Conservation (phyloP, 1,284 basidiomycete species). For the Albatrellus sp. region DNA sequence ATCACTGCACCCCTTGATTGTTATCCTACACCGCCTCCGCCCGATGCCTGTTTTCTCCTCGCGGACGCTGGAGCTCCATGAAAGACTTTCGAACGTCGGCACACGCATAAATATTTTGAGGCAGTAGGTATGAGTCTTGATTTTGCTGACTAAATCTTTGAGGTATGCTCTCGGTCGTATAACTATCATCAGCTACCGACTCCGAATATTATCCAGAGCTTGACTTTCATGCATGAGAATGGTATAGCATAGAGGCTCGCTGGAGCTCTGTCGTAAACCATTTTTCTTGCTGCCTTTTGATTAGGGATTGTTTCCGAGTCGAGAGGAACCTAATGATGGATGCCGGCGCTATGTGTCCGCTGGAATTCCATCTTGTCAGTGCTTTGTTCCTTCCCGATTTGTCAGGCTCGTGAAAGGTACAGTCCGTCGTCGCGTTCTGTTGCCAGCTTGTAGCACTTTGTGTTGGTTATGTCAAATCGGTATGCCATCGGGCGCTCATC, state of each 20-base stretch:
- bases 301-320: constrained; percentile 15
- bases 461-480: constrained; percentile 14
- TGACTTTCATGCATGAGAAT: constrained; percentile 14
- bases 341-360: constrained; percentile 13
- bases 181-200: background rate
- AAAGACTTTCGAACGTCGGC: constrained; percentile 15
- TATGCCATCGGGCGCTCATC: background rate
- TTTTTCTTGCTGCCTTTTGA: background rate
- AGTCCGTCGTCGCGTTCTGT: constrained; percentile 3
- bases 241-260: constrained; percentile 15
- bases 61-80: too few relatives aligned
- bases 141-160: constrained; percentile 16
- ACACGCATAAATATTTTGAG: constrained; percentile 14
- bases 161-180: constrained; percentile 13
- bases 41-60: too few relatives aligned
- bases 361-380: constrained; percentile 14
- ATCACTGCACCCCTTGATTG: too few relatives aligned
- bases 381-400: constrained; percentile 5
- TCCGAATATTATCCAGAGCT: constrained; percentile 9
- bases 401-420: background rate
- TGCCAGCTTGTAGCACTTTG: constrained; percentile 11
- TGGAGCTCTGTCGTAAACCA: background rate
- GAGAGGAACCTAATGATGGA: constrained; percentile 18
- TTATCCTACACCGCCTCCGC: too few relatives aligned
- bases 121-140: constrained; percentile 15